phyloP scores from a whole-genome alignment of 208 protist species.

The Leishmania mexicana region DNA sequence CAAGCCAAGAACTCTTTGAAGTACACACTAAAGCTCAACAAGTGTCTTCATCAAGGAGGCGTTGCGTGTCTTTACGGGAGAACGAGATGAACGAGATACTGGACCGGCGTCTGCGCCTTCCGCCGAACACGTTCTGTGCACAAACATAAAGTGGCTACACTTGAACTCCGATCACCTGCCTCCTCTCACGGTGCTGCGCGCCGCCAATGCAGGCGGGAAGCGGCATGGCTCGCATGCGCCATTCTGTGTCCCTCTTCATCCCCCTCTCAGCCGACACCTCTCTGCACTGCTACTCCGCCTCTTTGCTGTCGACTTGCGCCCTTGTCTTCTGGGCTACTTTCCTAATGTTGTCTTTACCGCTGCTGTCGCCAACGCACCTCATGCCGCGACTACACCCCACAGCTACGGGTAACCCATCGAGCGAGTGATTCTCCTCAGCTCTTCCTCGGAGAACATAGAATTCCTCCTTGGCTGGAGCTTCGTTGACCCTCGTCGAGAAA shows the following conservation, averaged over 20 bases:
- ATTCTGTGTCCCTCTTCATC: neutral
- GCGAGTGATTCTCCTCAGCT: neutral
- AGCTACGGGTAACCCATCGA: neutral
- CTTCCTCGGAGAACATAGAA: neutral
- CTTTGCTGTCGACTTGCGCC: neutral
- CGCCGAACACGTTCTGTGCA: neutral
- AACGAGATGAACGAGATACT: neutral
- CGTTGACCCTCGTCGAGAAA: neutral
- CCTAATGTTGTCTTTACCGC: neutral
- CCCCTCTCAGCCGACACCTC: neutral
- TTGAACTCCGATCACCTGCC: too few relatives aligned
- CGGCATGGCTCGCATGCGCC: neutral
- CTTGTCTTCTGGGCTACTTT: neutral
- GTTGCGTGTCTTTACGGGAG: neutral
- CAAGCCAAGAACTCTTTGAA: neutral
- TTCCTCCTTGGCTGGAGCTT: neutral
- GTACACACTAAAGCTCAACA: neutral
- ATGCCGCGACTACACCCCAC: neutral
- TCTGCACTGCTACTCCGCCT: neutral
- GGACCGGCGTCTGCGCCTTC: neutral
- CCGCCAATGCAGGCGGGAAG: neutral
- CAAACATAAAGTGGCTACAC: neutral
- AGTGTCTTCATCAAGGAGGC: neutral
- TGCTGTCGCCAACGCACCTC: neutral
- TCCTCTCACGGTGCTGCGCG: neutral